Conservation (phyloP, 2,329 filamentous ascomycete genomes). For the Colletotrichum euphorbiae region DNA sequence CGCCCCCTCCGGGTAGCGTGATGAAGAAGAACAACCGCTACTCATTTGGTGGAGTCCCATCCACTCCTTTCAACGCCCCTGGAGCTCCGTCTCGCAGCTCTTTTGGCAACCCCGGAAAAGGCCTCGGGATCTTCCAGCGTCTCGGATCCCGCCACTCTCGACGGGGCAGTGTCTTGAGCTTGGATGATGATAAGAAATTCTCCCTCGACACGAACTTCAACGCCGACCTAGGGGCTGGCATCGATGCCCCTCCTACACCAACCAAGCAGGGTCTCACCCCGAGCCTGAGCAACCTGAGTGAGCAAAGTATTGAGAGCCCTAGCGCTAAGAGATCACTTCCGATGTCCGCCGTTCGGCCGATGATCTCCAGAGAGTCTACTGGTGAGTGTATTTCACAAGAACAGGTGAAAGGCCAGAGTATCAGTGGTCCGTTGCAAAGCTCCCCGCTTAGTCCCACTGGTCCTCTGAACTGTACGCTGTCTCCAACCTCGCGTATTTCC, state of each 20-base stretch:
- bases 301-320: slow-evolving; percentile 58
- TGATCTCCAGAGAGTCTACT: slow-evolving; percentile 52
- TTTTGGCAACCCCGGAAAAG: slow-evolving; percentile 68
- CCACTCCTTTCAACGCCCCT: slow-evolving; percentile 81
- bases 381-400: slow-evolving; percentile 57
- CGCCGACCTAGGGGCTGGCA: slow-evolving; percentile 55
- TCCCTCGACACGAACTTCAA: slow-evolving; percentile 58
- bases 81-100: slow-evolving; percentile 58
- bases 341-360: slow-evolving; percentile 55
- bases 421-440: slow-evolving; percentile 2
- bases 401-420: slow-evolving; percentile 14
- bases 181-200: slow-evolving; percentile 79
- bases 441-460: slow-evolving; percentile 45
- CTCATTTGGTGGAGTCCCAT: slow-evolving; percentile 78
- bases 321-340: slow-evolving; percentile 59
- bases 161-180: slow-evolving; percentile 79
- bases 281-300: slow-evolving; percentile 54
- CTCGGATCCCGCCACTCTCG: slow-evolving; percentile 60
- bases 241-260: slow-evolving; percentile 90
- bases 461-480: slow-evolving; percentile 48
- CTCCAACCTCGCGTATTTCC: slow-evolving; percentile 49
- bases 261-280: slow-evolving; percentile 75
- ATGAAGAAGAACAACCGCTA: slow-evolving; percentile 76
- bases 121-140: slow-evolving; percentile 75
- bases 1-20: slow-evolving; percentile 67